Evolutionary conservation across 495 filamentous ascomycete genomes (phyloP), one percentile per base, ranked within the genome.

Genomic region (Xylaria venustula): DNA sequence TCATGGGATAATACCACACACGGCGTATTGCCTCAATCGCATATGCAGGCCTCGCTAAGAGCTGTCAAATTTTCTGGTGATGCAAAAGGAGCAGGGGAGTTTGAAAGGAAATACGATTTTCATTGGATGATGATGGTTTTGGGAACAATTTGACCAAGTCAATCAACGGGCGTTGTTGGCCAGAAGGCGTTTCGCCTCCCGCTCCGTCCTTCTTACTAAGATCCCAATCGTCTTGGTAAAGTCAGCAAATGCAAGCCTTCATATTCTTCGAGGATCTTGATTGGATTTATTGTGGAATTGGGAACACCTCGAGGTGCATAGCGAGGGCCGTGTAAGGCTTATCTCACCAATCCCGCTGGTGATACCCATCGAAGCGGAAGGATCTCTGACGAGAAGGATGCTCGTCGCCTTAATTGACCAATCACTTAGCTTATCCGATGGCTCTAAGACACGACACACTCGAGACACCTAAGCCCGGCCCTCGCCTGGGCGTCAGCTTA

Each of bases 41-140:
- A 45, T 45, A 55, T 55, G 40, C 53, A 15, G 26, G 37, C 23
- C 40, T 55, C 40, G 40, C 40, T 17, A 32, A 40, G 53, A 45
- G 12, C 15, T 42, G 51, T 54, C 51, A 40, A 20, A 54, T 42
- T 26, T 23, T 28, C 19, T 9, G 15, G 11, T 12, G 22, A 28
- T 28, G 47, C 26, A 28, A 20, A 30, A 42, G 15, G 14, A 19
- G 14, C 7, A 42, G 42, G 36, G 23, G 20, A 17, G 36, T 15
- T 54, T 23, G n/a, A n/a, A n/a, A n/a, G n/a, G n/a, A n/a, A 54
- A 54, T 54, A 5, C 34, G 28, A 54, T 30, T n/a, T 20, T 22
- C 22, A 14, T 15, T n/a, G n/a, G n/a, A n/a, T n/a, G n/a, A n/a
- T n/a, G n/a, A n/a, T n/a, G n/a, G n/a, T n/a, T n/a, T n/a, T n/a